A percentile compares a stretch with the other conserved stretches of the same genome.
Evolutionary conservation across 495 filamentous ascomycete species (phyloP).

Genomic region (Lasiosphaeris hirsuta): DNA sequence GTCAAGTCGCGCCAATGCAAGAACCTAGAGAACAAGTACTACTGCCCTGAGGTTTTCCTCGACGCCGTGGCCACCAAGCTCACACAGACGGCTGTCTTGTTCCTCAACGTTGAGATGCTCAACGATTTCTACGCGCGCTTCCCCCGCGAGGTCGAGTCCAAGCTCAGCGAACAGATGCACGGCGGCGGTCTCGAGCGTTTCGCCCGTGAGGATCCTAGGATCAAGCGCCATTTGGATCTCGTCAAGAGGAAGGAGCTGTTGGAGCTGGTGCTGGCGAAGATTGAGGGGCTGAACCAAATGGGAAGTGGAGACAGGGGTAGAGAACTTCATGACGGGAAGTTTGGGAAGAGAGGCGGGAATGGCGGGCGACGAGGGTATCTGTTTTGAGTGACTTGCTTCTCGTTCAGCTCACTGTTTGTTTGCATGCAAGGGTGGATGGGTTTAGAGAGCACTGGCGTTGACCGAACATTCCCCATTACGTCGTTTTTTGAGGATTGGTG

Average conservation of each 20-base stretch:
- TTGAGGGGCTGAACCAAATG: slow-evolving; percentile 78
- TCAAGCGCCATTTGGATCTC: slow-evolving; percentile 83
- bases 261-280: slow-evolving; percentile 89
- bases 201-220: slow-evolving; percentile 85
- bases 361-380: neutral
- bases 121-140: slow-evolving; percentile 98
- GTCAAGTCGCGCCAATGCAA: slow-evolving; percentile 85
- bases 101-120: slow-evolving; percentile 95
- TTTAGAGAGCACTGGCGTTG: too few species aligned
- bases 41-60: slow-evolving; percentile 95
- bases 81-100: slow-evolving; percentile 89
- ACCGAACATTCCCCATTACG: too few species aligned
- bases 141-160: slow-evolving; percentile 82
- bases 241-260: slow-evolving; percentile 88
- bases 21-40: slow-evolving; percentile 80
- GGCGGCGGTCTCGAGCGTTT: slow-evolving; percentile 81
- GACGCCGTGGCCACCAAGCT: slow-evolving; percentile 96
- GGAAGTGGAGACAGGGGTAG: slow-evolving; percentile 41
- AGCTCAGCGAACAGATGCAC: slow-evolving; percentile 78
- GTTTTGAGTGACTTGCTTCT: neutral
- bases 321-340: neutral
- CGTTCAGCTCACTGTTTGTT: neutral
- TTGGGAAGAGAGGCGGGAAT: slow-evolving; percentile 1
- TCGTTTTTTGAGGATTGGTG: too few species aligned
- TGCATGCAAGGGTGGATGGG: neutral